A percentile compares a stretch with the other conserved stretches of the same genome.
These are phyloP conservation scores for Diaporthe vaccinii DNA, from an alignment of 2,329 filamentous ascomycete genomes.

Conservation along the genomic window DNA sequence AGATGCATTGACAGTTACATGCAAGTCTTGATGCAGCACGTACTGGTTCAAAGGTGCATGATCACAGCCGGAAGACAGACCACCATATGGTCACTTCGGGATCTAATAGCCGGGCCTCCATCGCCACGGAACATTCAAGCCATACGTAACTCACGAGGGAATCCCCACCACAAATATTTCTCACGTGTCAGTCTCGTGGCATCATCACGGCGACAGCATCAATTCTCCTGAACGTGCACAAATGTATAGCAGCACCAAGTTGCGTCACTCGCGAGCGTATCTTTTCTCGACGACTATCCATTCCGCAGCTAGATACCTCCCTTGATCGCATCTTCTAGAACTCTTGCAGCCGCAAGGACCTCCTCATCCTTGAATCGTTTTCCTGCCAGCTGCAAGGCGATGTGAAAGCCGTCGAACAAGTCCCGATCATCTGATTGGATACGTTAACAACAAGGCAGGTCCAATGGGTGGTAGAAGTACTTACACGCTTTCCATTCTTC, in stretches of 20 bases:
- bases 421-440: constrained; percentile 32
- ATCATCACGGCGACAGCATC: too few species aligned
- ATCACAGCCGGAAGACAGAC: too few species aligned
- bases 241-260: rapidly evolving
- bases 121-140: not conserved
- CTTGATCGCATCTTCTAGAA: constrained; percentile 34
- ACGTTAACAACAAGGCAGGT: not conserved
- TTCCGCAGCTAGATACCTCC: not conserved
- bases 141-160: not conserved
- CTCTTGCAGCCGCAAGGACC: constrained; percentile 33
- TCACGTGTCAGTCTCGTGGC: not conserved
- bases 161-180: rapidly evolving
- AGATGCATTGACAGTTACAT: not conserved
- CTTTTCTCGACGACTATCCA: not conserved
- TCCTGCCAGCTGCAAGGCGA: constrained; percentile 41
- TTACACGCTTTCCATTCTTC: constrained; percentile 38
- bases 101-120: rapidly evolving
- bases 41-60: too few species aligned
- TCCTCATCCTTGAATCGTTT: constrained; percentile 39
- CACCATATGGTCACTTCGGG: too few species aligned
- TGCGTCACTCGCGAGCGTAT: not conserved
- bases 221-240: too few species aligned
- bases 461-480: not conserved
- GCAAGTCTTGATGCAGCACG: too few species aligned
- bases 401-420: constrained; percentile 38